phyloP scores from a whole-genome alignment of 805 yeast genomes.

The Kluyveromyces starmeri region DNA sequence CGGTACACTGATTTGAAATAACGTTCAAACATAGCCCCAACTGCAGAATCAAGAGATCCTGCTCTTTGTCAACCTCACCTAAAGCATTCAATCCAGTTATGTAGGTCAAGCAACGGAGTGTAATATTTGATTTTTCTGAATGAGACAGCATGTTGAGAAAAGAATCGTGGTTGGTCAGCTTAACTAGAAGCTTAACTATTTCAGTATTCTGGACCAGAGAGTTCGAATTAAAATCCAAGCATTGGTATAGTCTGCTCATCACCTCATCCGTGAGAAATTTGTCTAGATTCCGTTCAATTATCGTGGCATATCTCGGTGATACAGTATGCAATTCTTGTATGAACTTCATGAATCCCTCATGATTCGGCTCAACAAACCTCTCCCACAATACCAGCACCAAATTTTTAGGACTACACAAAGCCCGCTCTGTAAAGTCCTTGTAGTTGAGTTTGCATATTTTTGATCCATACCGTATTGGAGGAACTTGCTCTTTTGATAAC shows the following conservation, averaged over 20 bases:
- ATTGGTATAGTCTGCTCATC: background rate
- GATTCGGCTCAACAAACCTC: background rate
- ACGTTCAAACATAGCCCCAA: conserved; percentile 8
- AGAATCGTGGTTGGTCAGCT: conserved; percentile 13
- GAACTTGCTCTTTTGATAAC: background rate
- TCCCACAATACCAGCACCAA: conserved; percentile 11
- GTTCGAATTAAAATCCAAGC: background rate
- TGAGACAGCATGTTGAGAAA: background rate
- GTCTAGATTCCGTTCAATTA: background rate
- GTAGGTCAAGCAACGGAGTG: background rate
- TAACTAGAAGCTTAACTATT: conserved; percentile 17
- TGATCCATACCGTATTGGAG: conserved; percentile 2
- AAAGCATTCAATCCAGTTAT: background rate
- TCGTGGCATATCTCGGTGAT: background rate
- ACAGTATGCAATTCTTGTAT: background rate
- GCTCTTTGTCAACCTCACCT: background rate
- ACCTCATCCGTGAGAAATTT: background rate
- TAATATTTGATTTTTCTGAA: conserved; percentile 1
- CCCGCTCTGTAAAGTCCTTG: conserved; percentile 14
- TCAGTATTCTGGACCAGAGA: background rate
- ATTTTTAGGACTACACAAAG: conserved; percentile 9
- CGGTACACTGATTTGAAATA: too few relatives aligned
- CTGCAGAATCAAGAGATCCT: conserved; percentile 6
- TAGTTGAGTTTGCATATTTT: conserved; percentile 15
- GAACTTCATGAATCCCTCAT: background rate